A percentile compares a stretch with the other conserved stretches of the same genome.
These are phyloP conservation scores for Lonicera japonica DNA, from an alignment of 129 eudicot genomes.

Conservation along the genomic window DNA sequence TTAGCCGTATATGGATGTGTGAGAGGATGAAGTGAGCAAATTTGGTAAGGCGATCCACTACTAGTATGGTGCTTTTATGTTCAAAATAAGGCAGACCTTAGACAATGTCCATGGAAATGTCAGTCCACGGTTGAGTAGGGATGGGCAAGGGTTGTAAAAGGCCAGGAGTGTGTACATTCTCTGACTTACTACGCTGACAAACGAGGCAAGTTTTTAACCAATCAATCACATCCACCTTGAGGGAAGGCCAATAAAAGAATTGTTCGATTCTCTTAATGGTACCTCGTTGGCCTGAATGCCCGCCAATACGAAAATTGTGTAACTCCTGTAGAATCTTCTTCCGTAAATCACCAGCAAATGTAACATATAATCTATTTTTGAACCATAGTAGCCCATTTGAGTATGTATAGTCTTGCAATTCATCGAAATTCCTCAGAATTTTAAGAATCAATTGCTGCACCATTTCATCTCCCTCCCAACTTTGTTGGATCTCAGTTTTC, in stretches of 20 bases:
- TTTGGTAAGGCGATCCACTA: background rate
- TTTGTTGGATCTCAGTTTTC: too few species aligned
- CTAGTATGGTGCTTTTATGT: background rate
- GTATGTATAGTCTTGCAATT: background rate
- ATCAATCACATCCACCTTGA: background rate
- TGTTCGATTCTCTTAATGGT: background rate
- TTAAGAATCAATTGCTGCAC: too few species aligned
- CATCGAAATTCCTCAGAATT: background rate
- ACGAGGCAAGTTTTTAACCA: background rate
- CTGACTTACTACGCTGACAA: background rate
- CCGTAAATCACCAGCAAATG: too few species aligned
- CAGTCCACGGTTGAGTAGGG: background rate
- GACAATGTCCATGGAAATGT: background rate
- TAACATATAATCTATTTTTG: background rate
- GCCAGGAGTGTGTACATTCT: background rate
- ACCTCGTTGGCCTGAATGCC: background rate
- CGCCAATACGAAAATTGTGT: background rate
- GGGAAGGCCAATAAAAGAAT: background rate
- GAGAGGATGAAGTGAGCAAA: background rate
- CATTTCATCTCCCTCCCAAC: too few species aligned
- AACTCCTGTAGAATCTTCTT: background rate
- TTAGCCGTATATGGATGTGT: background rate
- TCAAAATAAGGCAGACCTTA: background rate
- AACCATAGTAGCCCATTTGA: background rate
- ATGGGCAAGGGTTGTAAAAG: conserved; percentile 6